Base-by-base conservation (phyloP, 2,329 filamentous ascomycete species). In the Sclerotinia nivalis region DNA sequence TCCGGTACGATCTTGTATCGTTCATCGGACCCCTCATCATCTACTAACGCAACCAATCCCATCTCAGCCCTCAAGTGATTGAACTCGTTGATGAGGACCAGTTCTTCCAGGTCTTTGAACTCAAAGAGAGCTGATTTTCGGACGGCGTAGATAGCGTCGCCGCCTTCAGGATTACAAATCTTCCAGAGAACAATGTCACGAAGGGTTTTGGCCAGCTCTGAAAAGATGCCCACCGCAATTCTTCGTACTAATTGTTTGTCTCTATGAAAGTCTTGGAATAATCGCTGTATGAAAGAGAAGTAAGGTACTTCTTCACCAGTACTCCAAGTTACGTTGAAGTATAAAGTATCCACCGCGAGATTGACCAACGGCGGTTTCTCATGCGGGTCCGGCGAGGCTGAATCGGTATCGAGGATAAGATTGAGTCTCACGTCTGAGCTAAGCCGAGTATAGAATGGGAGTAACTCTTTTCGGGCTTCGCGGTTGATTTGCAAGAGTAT, bases 261-360 rank as follows among this genome's bases (percentile, higher is more conserved):
- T 37, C 25, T 31, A n/a, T 64, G 22, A 9, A 50, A 64, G 31
- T 64, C 5, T 40, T 52, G 31, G 47, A 64, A 64, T 2, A 64
- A 10, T 13, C 60, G 31, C 13, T 52, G 45, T n/a, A 64, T 34
- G n/a, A 64, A 52, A 7, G 60, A 64, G 15, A 64, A 47, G 50
- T 64, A 64, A 18, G 47, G 60, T 25, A 52, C 2, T 50, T 15
- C 6, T 52, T 64, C 60, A 15, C 7, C 50, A 20, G 60, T 40
- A 64, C 31, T 25, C 60, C 60, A 64, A 64, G 47, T 47, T 64
- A 52, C 31, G 31, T 37, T 50, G 9, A 64, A 64, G 50, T 64
- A 64, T 40, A 64, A 40, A 18, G 31, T 52, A 37, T 64, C 60
- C 22, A 25, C 8, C 9, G 50, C 28, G 31, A 64, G 28, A n/a